Percentiles rank a stretch among this genome's conserved stretches.
phyloP scores from a whole-genome alignment of 192 early-diverging fungal genomes.

The Coemansia sp. region DNA sequence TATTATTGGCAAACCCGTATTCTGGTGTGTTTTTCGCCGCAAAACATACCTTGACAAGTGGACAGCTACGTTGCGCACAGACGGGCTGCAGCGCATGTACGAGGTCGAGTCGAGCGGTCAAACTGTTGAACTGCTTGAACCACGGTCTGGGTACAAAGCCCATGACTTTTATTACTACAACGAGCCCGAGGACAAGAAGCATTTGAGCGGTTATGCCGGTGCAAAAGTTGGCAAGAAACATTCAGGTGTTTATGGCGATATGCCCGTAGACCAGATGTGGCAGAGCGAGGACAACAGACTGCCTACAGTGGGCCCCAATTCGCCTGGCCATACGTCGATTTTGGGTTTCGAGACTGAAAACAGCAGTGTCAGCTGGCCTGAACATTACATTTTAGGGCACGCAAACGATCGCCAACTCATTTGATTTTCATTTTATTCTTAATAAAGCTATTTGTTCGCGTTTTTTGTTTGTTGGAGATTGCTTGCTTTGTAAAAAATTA shows the following conservation, averaged over 20 bases:
- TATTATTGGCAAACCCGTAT: conserved; percentile 23
- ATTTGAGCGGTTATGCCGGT: not conserved
- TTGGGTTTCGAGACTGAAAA: not conserved
- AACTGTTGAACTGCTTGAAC: not conserved
- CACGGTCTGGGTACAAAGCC: not conserved
- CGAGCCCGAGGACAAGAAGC: too few species aligned
- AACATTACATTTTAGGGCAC: not conserved
- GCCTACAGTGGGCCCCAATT: not conserved
- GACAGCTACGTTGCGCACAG: conserved; percentile 15
- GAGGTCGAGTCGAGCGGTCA: conserved; percentile 8
- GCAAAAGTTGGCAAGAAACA: too few species aligned
- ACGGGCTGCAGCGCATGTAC: conserved; percentile 28
- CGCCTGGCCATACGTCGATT: not conserved
- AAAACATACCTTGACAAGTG: conserved; percentile 20
- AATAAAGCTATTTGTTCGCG: too few species aligned
- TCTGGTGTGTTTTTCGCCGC: conserved; percentile 22
- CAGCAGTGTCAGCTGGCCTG: not conserved
- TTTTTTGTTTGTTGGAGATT: too few species aligned
- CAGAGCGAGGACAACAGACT: not conserved
- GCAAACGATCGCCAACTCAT: not conserved
- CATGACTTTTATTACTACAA: not conserved
- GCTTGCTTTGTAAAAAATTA: too few species aligned
- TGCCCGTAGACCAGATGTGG: not conserved
- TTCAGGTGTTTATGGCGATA: not conserved
- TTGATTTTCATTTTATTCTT: not conserved